phyloP scores from a whole-genome alignment of 805 yeast species.

The Saccharomyces kudriavzevii region DNA sequence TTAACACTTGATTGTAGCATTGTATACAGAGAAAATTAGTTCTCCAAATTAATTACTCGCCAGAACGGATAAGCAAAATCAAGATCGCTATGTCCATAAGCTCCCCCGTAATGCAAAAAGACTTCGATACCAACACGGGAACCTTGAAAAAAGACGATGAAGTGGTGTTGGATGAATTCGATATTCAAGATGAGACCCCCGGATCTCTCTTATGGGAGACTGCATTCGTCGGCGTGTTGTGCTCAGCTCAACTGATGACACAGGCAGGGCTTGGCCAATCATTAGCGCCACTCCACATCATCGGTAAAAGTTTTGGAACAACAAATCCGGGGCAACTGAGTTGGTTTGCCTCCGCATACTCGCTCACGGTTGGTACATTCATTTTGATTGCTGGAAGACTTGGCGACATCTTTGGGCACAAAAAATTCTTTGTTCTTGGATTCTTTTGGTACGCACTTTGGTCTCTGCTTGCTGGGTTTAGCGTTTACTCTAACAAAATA shows the following conservation, averaged over 20 bases:
- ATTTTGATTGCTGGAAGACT: conserved; percentile 59
- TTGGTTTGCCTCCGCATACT: conserved; percentile 12
- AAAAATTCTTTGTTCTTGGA: conserved; percentile 44
- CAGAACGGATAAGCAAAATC: not conserved
- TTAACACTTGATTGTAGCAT: not conserved
- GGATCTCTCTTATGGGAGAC: conserved; percentile 1
- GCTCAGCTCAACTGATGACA: conserved; percentile 16
- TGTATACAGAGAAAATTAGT: not conserved
- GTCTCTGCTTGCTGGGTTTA: conserved; percentile 55
- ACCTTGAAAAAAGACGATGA: not conserved
- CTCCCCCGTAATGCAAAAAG: not conserved
- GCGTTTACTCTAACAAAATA: conserved; percentile 14
- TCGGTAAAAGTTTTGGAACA: conserved; percentile 13
- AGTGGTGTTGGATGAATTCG: not conserved
- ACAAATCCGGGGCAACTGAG: conserved; percentile 10
- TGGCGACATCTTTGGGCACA: conserved; percentile 65
- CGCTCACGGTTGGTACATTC: conserved; percentile 44
- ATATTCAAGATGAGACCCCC: not conserved
- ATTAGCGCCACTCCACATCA: conserved; percentile 13
- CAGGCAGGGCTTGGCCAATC: conserved; percentile 16
- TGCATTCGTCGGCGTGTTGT: conserved; percentile 6
- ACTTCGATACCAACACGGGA: not conserved
- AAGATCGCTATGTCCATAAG: not conserved
- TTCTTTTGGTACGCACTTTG: conserved; percentile 50
- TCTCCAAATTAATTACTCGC: not conserved